Conservation (phyloP, 176 grass and related monocot species). For the Phragmites australis region DNA sequence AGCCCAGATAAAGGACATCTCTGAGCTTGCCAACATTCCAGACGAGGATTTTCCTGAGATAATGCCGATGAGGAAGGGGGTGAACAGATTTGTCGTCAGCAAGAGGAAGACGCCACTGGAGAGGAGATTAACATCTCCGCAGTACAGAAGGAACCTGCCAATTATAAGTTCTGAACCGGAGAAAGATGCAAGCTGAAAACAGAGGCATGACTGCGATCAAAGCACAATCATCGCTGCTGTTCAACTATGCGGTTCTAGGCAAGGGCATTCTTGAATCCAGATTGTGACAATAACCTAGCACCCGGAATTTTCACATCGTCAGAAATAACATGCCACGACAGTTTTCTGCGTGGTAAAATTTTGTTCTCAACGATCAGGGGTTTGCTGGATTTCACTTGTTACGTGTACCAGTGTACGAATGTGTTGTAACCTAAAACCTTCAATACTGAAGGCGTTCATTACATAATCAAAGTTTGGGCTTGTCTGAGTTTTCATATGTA, state of each 20-base stretch:
- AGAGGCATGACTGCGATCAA: not conserved
- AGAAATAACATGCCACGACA: not conserved
- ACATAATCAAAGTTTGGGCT: not conserved
- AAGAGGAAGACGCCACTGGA: conserved; percentile 93
- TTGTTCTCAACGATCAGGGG: not conserved
- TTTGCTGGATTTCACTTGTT: conserved; percentile 2
- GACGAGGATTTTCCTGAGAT: conserved; percentile 96
- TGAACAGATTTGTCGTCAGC: conserved; percentile 96
- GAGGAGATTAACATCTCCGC: conserved; percentile 74
- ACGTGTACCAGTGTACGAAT: conserved; percentile 15
- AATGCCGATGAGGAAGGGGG: conserved; percentile 98
- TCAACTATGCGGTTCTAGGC: not conserved
- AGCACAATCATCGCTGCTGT: not conserved
- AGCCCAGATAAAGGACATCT: conserved; percentile 92
- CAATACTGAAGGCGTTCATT: not conserved
- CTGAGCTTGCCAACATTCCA: conserved; percentile 83
- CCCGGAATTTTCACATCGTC: not conserved
- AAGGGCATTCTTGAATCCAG: not conserved
- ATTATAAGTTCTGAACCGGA: conserved; percentile 72
- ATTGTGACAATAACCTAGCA: conserved; percentile 26
- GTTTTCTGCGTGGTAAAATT: conserved; percentile 31
- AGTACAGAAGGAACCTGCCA: conserved; percentile 79
- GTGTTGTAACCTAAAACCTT: conserved; percentile 16
- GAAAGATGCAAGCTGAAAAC: conserved; percentile 52
- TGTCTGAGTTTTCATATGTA: not conserved